Base-by-base conservation (phyloP, 2,329 filamentous ascomycete genomes). In the Aureobasidium namibiae region DNA sequence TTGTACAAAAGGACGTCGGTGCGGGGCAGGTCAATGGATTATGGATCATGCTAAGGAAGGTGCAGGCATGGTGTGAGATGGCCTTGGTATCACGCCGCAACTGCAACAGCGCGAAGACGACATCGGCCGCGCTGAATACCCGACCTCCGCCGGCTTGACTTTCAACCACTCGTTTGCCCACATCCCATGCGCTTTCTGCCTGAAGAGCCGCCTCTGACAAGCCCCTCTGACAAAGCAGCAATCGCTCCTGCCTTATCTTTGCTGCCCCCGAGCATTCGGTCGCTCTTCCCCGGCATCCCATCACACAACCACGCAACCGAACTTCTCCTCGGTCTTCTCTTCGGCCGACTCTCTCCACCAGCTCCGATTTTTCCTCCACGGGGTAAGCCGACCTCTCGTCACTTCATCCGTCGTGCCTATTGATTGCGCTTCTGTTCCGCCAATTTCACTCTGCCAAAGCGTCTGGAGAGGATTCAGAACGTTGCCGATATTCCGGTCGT, bases 1-100 rank as follows among this genome's bases (percentile, higher is more conserved):
- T 44, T 56, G 36, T 34, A 41, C n/a, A 52, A 53, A n/a, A 14
- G 50, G 14, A 9, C 24, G 52, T 18, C 26, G 9, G 23, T 29
- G 52, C 39, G 52, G 52, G 39, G 52, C 39, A 24, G 26, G 4
- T 24, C n/a, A 44, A 24, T 4, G 24, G 39, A 56, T 42, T 10
- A 42, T 56, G 39, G 31, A 39, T 41, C 7, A 34, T 56, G 52
- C 31, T 2, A 21, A 26, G 21, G 21, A 52, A 34, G 29, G 45
- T 34, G 45, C 45, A 26, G 11, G 38, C 44, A 36, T 56, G 52
- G 52, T 56, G 52, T 56, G 52, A 56, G 52, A 56, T 44, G 52
- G 52, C 21, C 39, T 34, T n/a, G 24, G 7, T 56, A 56, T 56
- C 53, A 56, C 29, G 53, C 53, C 41, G 53, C 52, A 34, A 13